Conservation (phyloP, 1,284 basidiomycete genomes). For the Malassezia furfur region DNA sequence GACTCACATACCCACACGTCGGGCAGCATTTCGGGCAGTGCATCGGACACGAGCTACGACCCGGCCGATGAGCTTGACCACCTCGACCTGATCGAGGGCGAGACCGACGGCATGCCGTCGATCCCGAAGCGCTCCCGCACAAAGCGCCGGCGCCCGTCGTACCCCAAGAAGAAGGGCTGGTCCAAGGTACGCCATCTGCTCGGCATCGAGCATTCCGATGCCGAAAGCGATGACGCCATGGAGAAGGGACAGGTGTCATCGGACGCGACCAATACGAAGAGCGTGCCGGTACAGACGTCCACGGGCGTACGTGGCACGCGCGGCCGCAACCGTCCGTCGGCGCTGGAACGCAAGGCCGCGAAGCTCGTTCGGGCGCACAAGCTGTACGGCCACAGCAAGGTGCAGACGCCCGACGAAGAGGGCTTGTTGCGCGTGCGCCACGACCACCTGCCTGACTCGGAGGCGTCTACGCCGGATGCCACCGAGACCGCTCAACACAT, state of each 20-base stretch:
- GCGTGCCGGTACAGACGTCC: slow-evolving; percentile 43
- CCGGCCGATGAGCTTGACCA: slow-evolving; percentile 40
- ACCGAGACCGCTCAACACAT: slow-evolving; percentile 35
- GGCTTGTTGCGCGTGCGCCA: slow-evolving; percentile 29
- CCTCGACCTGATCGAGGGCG: slow-evolving; percentile 41
- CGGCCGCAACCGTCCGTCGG: slow-evolving; percentile 31
- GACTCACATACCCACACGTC: background rate
- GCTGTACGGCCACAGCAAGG: slow-evolving; percentile 10
- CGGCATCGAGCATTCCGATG: slow-evolving; percentile 18
- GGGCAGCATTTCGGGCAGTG: background rate
- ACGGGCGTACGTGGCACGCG: slow-evolving; percentile 33
- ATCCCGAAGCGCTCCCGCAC: slow-evolving; percentile 1
- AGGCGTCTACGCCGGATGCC: slow-evolving; percentile 36
- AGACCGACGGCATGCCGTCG: slow-evolving; percentile 45
- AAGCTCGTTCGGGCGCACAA: slow-evolving; percentile 37
- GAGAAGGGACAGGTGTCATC: slow-evolving; percentile 21
- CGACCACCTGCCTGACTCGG: slow-evolving; percentile 32
- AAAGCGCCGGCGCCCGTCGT: slow-evolving; percentile 13
- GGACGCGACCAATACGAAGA: slow-evolving; percentile 44
- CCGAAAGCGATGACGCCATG: slow-evolving; percentile 24
- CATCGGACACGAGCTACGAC: slow-evolving; percentile 38
- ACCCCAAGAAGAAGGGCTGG: slow-evolving; percentile 24
- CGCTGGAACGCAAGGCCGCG: slow-evolving; percentile 40
- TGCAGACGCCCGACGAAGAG: slow-evolving; percentile 13
- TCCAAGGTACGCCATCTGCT: slow-evolving; percentile 33